Evolutionary conservation across 1,139 yeast species (phyloP), one percentile per base, ranked within the genome.

Genomic region (Scheffersomyces illinoinensis): DNA sequence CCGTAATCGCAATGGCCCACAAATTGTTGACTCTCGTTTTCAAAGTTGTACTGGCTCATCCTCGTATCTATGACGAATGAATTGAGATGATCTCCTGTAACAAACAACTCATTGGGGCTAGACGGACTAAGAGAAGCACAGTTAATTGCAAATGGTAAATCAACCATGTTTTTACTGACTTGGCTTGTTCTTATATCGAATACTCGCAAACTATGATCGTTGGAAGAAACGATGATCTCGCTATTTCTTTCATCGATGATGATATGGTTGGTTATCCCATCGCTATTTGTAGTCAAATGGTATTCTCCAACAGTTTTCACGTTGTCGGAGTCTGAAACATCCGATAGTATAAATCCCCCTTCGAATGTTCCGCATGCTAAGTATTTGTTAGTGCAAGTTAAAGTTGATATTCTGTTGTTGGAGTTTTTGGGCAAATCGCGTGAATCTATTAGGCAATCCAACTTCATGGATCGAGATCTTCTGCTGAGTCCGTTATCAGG

Each of bases 191-290:
- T 57, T 47, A 80, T 57, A 65, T 85, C 85, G 52, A 83, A 72
- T 2, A 72, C 66, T 33, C 86, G 71, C 47, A 86, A 68, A 33
- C 66, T 65, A 50, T 75, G 73, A 64, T 86, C 89, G 66, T 86
- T 85, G 20, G 86, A 81, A 2, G 88, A 82, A 21, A 83, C 71
- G 60, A 75, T 63, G 56, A 74, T 59, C 63, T 72, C 71, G 53
- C 65, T 23, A 56, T 67, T 58, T 53, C 71, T 67, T 21, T 70
- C 70, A 24, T 75, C 67, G 18, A 83, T 74, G 50, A 76, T 69
- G 10, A 84, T 76, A 60, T 84, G 85, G 66, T 86, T 86, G n/a
- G 87, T 84, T 33, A 85, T 85, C 1, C 87, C 88, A 64, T 84
- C 85, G 18, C 71, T 60, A 59, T 77, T 78, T 26, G 71, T 68